phyloP scores from a whole-genome alignment of 768 basidiomycete species.

The Kwoniella sp. region DNA sequence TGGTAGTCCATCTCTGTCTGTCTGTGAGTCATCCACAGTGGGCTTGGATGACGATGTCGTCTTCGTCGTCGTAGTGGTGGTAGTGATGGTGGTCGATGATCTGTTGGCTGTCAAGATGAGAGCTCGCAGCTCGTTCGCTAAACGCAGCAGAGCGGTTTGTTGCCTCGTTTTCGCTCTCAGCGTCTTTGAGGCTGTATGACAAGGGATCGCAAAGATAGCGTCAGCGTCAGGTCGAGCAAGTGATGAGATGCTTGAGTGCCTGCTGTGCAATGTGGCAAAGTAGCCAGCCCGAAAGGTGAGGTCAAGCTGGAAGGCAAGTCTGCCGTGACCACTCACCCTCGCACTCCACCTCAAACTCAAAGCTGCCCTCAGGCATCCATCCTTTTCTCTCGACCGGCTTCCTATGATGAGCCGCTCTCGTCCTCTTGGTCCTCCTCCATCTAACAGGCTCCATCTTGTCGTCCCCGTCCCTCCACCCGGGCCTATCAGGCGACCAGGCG shows the following conservation, averaged over 20 bases:
- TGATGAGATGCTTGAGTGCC: too few species aligned
- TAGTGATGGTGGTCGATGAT: slow-evolving; percentile 11
- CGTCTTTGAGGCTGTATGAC: slow-evolving; percentile 24
- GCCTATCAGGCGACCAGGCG: slow-evolving; percentile 44
- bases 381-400: slow-evolving; percentile 40
- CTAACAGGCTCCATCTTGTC: slow-evolving; percentile 9
- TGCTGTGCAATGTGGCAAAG: too few species aligned
- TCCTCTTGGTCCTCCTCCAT: slow-evolving; percentile 8
- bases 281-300: too few species aligned
- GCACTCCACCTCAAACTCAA: slow-evolving; percentile 47
- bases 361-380: slow-evolving; percentile 52
- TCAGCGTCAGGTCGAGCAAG: too few species aligned
- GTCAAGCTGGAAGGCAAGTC: too few species aligned
- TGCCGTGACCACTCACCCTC: slow-evolving; percentile 30
- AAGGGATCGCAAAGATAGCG: not conserved
- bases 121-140: slow-evolving; percentile 32
- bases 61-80: slow-evolving; percentile 9
- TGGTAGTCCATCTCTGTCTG: slow-evolving; percentile 15
- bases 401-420: slow-evolving; percentile 14
- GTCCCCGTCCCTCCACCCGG: slow-evolving; percentile 35
- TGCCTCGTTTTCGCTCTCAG: slow-evolving; percentile 25
- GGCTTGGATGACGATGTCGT: not conserved
- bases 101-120: slow-evolving; percentile 33
- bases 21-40: not conserved
- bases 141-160: slow-evolving; percentile 28